A percentile compares a stretch with the other conserved stretches of the same genome.
Evolutionary conservation across 2,329 filamentous ascomycete species (phyloP).

Genomic region (Hawksworthiomyces lignivorus): DNA sequence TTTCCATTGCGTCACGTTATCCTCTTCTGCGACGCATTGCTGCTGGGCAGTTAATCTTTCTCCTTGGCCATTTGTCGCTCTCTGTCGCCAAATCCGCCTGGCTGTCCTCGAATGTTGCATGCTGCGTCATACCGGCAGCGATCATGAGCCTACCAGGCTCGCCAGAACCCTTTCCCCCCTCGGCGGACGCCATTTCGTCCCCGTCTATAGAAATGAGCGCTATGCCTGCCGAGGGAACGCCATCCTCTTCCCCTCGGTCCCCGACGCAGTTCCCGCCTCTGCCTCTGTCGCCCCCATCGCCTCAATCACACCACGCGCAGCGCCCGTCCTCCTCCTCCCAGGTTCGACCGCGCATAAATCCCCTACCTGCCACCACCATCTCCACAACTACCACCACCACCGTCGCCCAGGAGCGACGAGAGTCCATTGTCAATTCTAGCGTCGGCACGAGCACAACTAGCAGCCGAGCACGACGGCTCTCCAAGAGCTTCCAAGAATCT

Average conservation of each 20-base stretch:
- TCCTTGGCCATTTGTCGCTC: background rate
- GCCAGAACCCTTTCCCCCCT: conserved; percentile 2
- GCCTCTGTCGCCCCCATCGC: too few relatives aligned
- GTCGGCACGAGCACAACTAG: conserved; percentile 10
- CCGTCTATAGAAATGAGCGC: conserved; percentile 7
- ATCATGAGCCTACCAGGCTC: conserved; percentile 11
- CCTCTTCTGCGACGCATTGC: too few relatives aligned
- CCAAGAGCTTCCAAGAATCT: conserved; percentile 34
- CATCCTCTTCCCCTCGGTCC: background rate
- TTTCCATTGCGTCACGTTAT: too few relatives aligned
- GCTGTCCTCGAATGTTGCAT: too few relatives aligned
- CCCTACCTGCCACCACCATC: background rate
- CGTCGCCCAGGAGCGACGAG: conserved; percentile 11
- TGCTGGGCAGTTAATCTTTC: too few relatives aligned
- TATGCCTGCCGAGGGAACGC: background rate
- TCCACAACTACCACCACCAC: background rate
- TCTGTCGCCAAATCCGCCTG: background rate
- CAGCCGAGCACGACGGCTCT: conserved; percentile 12
- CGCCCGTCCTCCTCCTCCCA: too few relatives aligned
- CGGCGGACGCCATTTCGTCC: background rate
- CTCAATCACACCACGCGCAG: too few relatives aligned
- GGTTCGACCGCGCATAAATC: too few relatives aligned
- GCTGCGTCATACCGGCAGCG: too few relatives aligned
- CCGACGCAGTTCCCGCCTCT: too few relatives aligned
- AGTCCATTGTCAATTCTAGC: conserved; percentile 12